phyloP scores from a whole-genome alignment of 305 asterid genomes.

The Fraxinus baroniana region DNA sequence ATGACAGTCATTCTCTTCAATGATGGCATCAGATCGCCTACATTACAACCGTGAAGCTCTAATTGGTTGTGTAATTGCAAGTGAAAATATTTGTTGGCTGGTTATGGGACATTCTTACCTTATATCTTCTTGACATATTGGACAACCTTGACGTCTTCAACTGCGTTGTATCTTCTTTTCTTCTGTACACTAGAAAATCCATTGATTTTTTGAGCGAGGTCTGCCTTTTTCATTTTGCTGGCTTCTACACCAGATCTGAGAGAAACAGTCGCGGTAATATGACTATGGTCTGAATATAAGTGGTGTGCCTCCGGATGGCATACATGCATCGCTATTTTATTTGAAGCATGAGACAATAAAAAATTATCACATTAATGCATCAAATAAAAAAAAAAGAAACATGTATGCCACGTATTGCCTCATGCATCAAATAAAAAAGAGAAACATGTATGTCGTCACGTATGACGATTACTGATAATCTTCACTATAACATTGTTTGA shows the following conservation, averaged over 20 bases:
- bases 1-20: background rate
- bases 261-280: background rate
- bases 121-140: conserved; percentile 21
- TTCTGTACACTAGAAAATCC: background rate
- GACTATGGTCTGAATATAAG: background rate
- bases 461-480: too few relatives aligned
- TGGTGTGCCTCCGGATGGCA: background rate
- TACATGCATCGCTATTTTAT: too few relatives aligned
- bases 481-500: background rate
- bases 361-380: too few relatives aligned
- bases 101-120: conserved; percentile 24
- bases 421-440: background rate
- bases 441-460: background rate
- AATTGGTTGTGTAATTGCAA: conserved; percentile 29
- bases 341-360: background rate
- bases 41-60: conserved; percentile 37
- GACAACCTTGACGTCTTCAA: conserved; percentile 18
- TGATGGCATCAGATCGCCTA: background rate
- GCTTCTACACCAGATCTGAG: background rate
- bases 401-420: background rate
- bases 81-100: conserved; percentile 31
- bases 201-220: background rate
- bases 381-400: too few relatives aligned
- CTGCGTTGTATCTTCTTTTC: conserved; percentile 21
- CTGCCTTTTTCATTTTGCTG: background rate